Base-by-base conservation (phyloP, 176 grass and related monocot species). In the Alopecurus myosuroides region DNA sequence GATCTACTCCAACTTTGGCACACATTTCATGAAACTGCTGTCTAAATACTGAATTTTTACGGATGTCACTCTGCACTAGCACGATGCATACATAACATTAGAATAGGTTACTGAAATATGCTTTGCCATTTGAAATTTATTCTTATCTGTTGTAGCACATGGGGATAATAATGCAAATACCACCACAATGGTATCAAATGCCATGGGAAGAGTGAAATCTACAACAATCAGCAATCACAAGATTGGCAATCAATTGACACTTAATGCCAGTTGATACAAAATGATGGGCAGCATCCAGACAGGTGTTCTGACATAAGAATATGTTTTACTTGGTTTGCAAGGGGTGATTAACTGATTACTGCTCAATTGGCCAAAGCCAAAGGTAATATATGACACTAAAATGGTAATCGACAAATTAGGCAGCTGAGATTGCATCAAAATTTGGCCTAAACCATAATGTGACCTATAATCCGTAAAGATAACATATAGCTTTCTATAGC, bases 11-110 rank as follows among this genome's bases (percentile, higher is more conserved):
- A 50, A 98, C 93, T 92, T 98, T 98, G 57, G 93, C 93, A 84
- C 97, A 96, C 97, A 98, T 98, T 79, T 98, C 97, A 92, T 98
- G 97, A 46, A 98, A 98, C 85, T 98, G 97, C 60, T 94, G 90
- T 88, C 97, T 96, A 77, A 99, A 99, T 72, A 89, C 63, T 1
- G 91, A 94, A 68, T 96, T 99, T 83, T 99, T 99, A 79, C 89
- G 93, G 69, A 99, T 99, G 70, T 99, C 97, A 88, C 82, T 95
- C 97, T 99, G 93, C 85, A 90, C 46, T 80, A 80, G 65, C 61
- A 55, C 39, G 86, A 72, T 8, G 41, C 69, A 39, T 41, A 74
- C 25, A 74, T 74, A 82, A 10, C 30, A 74, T 84, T 75, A 87
- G 46, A 22, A 41, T 22, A 79, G 28, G 74, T 31, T 39, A 58